Base-by-base conservation (phyloP, 352 stramenopile genomes). In the Globisporangium apiculatum region DNA sequence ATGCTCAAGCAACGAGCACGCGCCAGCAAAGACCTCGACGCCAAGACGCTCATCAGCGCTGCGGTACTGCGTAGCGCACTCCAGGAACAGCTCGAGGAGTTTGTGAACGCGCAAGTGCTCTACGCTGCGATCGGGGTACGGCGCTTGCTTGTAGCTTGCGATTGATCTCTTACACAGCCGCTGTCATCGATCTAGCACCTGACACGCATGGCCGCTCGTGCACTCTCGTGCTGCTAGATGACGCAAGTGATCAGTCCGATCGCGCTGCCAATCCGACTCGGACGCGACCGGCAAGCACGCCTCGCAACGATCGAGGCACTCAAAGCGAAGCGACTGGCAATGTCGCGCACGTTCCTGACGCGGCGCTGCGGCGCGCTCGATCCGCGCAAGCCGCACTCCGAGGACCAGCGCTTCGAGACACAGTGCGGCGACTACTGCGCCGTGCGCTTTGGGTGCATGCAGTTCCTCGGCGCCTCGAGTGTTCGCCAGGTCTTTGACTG, bases 391-490 rank as follows among this genome's bases (percentile, higher is more conserved):
- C 53, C 57, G 10, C 65, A 61, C 42, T 61, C 60, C 0, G 72
- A 80, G 35, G 62, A 66, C 17, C 63, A 62, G 17, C 67, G 68
- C 37, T 86, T 83, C 31, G 72, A 79, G 58, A 73, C 70, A 24
- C 50, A 64, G 5, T 57, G 66, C 5, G 75, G 79, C 9, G 75
- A 87, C 57, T 81, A 64, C 42, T 86, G 70, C 51, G 71, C 75
- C 41, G 56, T 69, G 51, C 67, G 67, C 6, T 84, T 82, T 51
- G 71, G 77, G 55, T 68, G 82, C 24, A 69, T 76, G 11, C 75
- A 79, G 60, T 75, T 84, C 31, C 66, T 71, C 15, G 68, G 68
- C 9, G 50, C 53, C 0, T 17, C 18, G 0, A 77, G 61, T 40
- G 61, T 82, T 5, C 60, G 62, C 7, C 55, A 61, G 1, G 73